These are phyloP conservation scores for Claviceps sp. DNA, from an alignment of 2,329 filamentous ascomycete genomes.

Conservation along the genomic window DNA sequence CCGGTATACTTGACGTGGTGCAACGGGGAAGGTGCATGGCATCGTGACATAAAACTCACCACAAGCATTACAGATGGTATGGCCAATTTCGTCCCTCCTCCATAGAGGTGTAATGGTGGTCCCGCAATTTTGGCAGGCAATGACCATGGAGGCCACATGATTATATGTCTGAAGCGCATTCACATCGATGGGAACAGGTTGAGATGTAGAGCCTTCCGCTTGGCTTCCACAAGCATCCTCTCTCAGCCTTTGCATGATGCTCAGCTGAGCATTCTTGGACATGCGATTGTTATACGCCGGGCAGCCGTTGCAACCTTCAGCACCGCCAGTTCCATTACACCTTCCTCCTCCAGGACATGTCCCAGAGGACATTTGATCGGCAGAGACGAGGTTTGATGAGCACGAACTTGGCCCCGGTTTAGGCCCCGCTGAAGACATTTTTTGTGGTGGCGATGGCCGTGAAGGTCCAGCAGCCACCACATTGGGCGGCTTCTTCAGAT, in stretches of 20 bases:
- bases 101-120: conserved; percentile 95
- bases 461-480: conserved; percentile 29
- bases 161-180: conserved; percentile 20
- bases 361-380: conserved; percentile 62
- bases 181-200: conserved; percentile 20
- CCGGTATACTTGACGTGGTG: background rate
- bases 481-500: conserved; percentile 63
- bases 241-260: conserved; percentile 35
- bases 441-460: conserved; percentile 27
- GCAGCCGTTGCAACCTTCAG: conserved; percentile 88
- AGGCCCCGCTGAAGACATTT: conserved; percentile 23
- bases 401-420: conserved; percentile 28
- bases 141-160: conserved; percentile 37
- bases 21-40: background rate
- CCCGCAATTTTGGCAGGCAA: conserved; percentile 92
- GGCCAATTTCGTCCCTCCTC: conserved; percentile 84
- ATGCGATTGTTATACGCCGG: conserved; percentile 96
- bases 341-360: conserved; percentile 89
- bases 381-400: conserved; percentile 60
- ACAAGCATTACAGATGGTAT: conserved; percentile 97
- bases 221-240: conserved; percentile 19
- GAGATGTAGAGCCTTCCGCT: conserved; percentile 12
- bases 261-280: conserved; percentile 69
- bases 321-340: conserved; percentile 92
- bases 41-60: conserved; percentile 45